Evolutionary conservation across 768 basidiomycete species (phyloP), one percentile per base, ranked within the genome.

Genomic region (Leucosporidium creatinivorum): DNA sequence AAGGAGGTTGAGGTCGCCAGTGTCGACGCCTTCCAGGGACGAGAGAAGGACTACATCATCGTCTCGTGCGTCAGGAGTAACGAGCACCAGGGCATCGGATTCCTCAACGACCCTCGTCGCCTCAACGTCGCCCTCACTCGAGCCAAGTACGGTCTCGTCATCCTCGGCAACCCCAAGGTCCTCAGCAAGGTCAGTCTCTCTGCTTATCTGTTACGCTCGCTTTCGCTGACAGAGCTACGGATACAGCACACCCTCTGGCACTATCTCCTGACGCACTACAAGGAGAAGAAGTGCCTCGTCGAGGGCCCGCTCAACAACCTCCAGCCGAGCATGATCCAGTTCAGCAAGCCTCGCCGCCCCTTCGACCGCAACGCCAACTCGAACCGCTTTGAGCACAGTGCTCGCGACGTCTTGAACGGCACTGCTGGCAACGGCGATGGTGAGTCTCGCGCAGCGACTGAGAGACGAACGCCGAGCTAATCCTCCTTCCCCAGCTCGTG

Each of bases 41-140:
- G 96, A 76, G 96, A 99, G 81, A 99, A 99, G 84, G 96, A 99
- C 78, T 99, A 99, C 76, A 98, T 99, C 78, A 98, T 99, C 75
- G 83, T 99, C 58, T 91, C 89, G 76, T 98, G 96, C 76, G 96
- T 99, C 23, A 82, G 96, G 77, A 94, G 92, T 80, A 99, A 99
- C 78, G 96, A 99, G 77, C 96, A 99, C 77, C 96, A 98, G 77
- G 96, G 96, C 47, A 99, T 99, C 67, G 96, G 96, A 56, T 99
- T 99, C 84, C 84, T 99, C 81, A 98, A 94, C 74, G 96, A 99
- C 78, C 96, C 96, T 10, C 82, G 96, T 70, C 86, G 96, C 63
- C 79, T 99, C 74, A 99, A 99, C 75, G 96, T 99, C 58, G 96
- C 96, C 30, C 83, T 99, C 54, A 97, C 96, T 1, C 85, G 96